Conservation (phyloP, 495 filamentous ascomycete species). For the Trichoderma asperelloides region DNA sequence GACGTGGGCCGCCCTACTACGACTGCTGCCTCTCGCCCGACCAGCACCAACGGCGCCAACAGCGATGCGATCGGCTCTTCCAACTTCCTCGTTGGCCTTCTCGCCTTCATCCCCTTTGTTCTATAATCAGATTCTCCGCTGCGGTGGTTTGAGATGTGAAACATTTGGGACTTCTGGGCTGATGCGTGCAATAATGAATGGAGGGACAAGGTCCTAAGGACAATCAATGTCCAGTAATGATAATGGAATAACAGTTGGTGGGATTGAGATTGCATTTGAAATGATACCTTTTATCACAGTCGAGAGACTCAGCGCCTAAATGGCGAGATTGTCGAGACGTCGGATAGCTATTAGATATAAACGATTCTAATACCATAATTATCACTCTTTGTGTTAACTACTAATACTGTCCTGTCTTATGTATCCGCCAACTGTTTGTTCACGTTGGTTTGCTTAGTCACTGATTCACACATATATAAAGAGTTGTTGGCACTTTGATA, state of each 20-base stretch:
- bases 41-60: neutral
- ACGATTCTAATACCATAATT: neutral
- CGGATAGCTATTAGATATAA: neutral
- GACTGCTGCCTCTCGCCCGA: neutral
- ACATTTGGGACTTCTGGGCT: neutral
- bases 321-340: neutral
- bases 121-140: neutral
- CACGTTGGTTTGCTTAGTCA: too few relatives aligned
- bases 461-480: too few relatives aligned
- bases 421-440: too few relatives aligned
- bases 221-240: neutral
- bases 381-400: neutral
- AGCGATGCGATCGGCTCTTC: neutral
- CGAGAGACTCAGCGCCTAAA: neutral
- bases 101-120: neutral
- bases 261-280: neutral
- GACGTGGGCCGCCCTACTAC: neutral
- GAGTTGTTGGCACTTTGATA: too few relatives aligned
- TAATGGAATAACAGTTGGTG: neutral
- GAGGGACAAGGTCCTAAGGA: neutral
- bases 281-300: neutral
- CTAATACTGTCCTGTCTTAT: too few relatives aligned
- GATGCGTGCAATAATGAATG: neutral
- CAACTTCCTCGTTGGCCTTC: neutral
- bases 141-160: neutral